Conservation (phyloP, 2,329 filamentous ascomycete genomes). For the Xylariaceae sp. region DNA sequence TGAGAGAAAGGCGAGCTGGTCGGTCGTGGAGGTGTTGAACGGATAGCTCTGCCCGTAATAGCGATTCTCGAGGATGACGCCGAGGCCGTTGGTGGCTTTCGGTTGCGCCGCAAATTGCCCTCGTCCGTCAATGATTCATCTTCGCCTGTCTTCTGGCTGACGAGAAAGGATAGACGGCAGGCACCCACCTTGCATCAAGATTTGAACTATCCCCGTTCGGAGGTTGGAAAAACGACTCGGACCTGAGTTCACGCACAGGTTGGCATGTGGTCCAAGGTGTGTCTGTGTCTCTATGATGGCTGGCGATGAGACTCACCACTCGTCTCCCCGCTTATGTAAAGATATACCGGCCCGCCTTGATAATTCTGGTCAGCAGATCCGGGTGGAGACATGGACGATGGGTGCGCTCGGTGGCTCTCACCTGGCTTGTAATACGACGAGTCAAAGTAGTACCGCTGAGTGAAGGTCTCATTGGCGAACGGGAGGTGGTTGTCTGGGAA, state of each 20-base stretch:
- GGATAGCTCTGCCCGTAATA: conserved; percentile 47
- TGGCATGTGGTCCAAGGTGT: too few relatives aligned
- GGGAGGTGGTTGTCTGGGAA: conserved; percentile 35
- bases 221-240: conserved; percentile 26
- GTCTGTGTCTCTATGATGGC: too few relatives aligned
- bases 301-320: conserved; percentile 18
- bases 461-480: conserved; percentile 44
- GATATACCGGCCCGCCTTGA: conserved; percentile 39
- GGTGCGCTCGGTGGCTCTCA: conserved; percentile 2
- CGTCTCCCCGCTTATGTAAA: conserved; percentile 32
- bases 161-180: too few relatives aligned
- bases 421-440: conserved; percentile 45
- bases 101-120: not conserved
- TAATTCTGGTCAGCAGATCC: conserved; percentile 15
- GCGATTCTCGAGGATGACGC: conserved; percentile 48
- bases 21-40: conserved; percentile 42
- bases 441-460: conserved; percentile 51
- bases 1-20: conserved; percentile 43
- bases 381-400: not conserved
- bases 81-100: conserved; percentile 43
- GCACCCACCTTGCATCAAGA: conserved; percentile 41
- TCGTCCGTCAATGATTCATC: too few relatives aligned
- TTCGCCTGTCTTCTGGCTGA: too few relatives aligned
- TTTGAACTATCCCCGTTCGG: conserved; percentile 41
- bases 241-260: conserved; percentile 3